A percentile compares a stretch with the other conserved stretches of the same genome.
Conservation (phyloP, 1,284 basidiomycete species). For the Apiotrichum veenhuisii region DNA sequence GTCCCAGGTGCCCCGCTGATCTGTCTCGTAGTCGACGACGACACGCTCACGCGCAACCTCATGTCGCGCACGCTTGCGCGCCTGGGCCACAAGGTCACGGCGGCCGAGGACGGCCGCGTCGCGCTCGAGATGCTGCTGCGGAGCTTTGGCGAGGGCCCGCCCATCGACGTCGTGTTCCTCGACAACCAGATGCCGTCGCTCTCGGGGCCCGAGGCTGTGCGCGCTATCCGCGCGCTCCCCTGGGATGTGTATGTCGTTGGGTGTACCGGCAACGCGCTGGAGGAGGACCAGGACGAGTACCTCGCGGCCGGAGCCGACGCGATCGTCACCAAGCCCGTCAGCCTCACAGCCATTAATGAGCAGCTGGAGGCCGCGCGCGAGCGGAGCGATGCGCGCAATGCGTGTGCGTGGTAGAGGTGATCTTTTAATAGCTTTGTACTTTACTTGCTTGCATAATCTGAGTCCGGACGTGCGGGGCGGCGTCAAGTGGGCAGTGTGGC, state of each 20-base stretch:
- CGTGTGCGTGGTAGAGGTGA: too few relatives aligned
- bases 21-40: slow-evolving; percentile 50
- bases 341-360: slow-evolving; percentile 35
- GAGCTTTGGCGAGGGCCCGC: slow-evolving; percentile 29
- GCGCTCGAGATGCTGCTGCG: slow-evolving; percentile 66
- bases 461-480: too few relatives aligned
- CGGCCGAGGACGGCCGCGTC: slow-evolving; percentile 78
- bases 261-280: slow-evolving; percentile 61
- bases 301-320: slow-evolving; percentile 66
- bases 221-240: slow-evolving; percentile 63
- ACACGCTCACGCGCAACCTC: slow-evolving; percentile 66
- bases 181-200: slow-evolving; percentile 68
- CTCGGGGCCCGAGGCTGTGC: slow-evolving; percentile 70
- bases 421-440: too few relatives aligned
- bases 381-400: neutral
- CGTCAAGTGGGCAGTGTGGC: too few relatives aligned
- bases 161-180: slow-evolving; percentile 70
- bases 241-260: slow-evolving; percentile 72
- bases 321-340: slow-evolving; percentile 42
- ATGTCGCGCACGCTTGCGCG: slow-evolving; percentile 76
- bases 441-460: too few relatives aligned
- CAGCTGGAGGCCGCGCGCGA: neutral
- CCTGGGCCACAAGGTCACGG: slow-evolving; percentile 69
- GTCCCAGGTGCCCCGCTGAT: neutral
- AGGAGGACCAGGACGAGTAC: slow-evolving; percentile 65